phyloP scores from a whole-genome alignment of 331 rosid species.

The Stylosanthes scabra region DNA sequence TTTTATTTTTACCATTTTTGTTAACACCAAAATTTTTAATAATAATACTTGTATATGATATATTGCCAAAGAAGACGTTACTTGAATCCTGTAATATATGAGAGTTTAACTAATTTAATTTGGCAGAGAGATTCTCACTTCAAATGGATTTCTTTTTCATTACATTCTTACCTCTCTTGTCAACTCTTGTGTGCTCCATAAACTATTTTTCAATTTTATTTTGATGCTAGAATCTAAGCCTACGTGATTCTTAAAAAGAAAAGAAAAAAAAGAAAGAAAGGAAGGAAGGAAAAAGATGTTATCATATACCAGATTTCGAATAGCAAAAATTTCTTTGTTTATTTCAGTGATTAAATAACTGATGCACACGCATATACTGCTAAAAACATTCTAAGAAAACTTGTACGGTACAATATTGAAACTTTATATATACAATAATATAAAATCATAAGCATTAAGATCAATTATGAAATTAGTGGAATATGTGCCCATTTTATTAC shows the following conservation, averaged over 20 bases:
- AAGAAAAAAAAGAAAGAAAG: too few species aligned
- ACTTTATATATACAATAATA: not conserved
- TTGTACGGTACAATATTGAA: slow-evolving; percentile 25
- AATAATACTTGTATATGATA: too few species aligned
- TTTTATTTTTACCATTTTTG: too few species aligned
- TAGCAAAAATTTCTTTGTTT: slow-evolving; percentile 31
- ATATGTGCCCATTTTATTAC: slow-evolving; percentile 43
- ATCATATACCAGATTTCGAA: slow-evolving; percentile 34
- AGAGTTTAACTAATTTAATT: slow-evolving; percentile 24
- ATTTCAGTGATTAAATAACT: slow-evolving; percentile 1
- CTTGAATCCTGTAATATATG: too few species aligned
- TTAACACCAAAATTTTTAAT: too few species aligned
- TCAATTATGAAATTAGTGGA: slow-evolving; percentile 40
- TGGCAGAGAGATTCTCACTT: slow-evolving; percentile 36
- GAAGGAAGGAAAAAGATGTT: too few species aligned
- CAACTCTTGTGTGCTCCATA: slow-evolving; percentile 55
- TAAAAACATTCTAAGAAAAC: slow-evolving; percentile 36
- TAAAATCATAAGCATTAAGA: slow-evolving; percentile 22
- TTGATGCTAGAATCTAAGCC: slow-evolving; percentile 33
- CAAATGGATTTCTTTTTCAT: slow-evolving; percentile 39
- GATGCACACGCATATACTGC: slow-evolving; percentile 16
- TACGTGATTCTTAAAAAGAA: too few species aligned
- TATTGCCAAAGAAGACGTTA: too few species aligned
- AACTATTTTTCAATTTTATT: slow-evolving; percentile 27
- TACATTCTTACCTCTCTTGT: slow-evolving; percentile 29